phyloP scores from a whole-genome alignment of 2,329 filamentous ascomycete genomes.

The Aspergillus sp. region DNA sequence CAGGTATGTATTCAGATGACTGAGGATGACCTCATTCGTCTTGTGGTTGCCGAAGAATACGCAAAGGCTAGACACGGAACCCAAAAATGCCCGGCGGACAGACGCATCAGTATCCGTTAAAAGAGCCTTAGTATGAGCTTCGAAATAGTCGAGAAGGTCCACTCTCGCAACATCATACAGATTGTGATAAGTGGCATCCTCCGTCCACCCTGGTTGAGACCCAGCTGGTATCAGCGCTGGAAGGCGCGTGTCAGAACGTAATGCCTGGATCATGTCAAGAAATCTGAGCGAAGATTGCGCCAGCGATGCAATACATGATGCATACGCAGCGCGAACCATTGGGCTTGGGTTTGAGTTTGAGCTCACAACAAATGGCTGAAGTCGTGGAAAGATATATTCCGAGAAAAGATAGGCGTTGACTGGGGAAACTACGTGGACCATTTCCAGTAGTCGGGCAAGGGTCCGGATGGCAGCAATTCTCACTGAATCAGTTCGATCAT shows the following conservation, averaged over 20 bases:
- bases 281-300: slow-evolving; percentile 81
- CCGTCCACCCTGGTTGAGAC: slow-evolving; percentile 66
- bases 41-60: slow-evolving; percentile 91
- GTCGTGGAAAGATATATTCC: slow-evolving; percentile 59
- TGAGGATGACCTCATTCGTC: slow-evolving; percentile 92
- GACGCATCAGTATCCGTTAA: slow-evolving; percentile 81
- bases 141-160: slow-evolving; percentile 79
- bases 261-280: slow-evolving; percentile 82
- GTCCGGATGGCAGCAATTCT: slow-evolving; percentile 80
- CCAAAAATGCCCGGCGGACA: slow-evolving; percentile 84
- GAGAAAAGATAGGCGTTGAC: slow-evolving; percentile 65
- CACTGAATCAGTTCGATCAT: slow-evolving; percentile 78
- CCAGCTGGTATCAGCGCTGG: slow-evolving; percentile 70
- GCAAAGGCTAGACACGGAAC: slow-evolving; percentile 86
- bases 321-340: slow-evolving; percentile 83
- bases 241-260: slow-evolving; percentile 77
- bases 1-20: slow-evolving; percentile 92
- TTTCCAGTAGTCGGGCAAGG: slow-evolving; percentile 79
- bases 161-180: slow-evolving; percentile 82
- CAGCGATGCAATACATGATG: slow-evolving; percentile 82
- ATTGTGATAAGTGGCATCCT: slow-evolving; percentile 67
- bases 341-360: slow-evolving; percentile 55
- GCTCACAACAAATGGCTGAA: slow-evolving; percentile 54
- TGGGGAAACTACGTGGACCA: slow-evolving; percentile 81
- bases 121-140: slow-evolving; percentile 81